phyloP scores from a whole-genome alignment of 169 alveolate genomes.

The Fabrea salina region DNA sequence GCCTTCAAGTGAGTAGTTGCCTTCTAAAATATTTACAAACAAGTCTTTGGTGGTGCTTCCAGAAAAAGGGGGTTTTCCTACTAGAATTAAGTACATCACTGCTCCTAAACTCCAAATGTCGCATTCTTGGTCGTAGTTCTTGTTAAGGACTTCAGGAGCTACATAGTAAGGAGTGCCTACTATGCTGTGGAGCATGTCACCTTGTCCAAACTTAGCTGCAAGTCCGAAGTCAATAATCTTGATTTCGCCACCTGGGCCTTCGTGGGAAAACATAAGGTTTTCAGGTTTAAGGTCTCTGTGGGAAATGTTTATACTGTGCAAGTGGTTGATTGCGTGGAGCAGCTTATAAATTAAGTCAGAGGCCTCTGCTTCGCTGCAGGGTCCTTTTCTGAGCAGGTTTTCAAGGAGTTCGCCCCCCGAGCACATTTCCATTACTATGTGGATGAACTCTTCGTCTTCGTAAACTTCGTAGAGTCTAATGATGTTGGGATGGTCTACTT shows the following conservation, averaged over 20 bases:
- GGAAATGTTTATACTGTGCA: constrained; percentile 82
- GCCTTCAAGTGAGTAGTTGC: too few species aligned
- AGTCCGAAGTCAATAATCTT: neutral
- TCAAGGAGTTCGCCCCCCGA: neutral
- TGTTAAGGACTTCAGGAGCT: constrained; percentile 48
- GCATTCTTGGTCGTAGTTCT: constrained; percentile 35
- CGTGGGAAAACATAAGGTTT: constrained; percentile 80
- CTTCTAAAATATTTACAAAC: too few species aligned
- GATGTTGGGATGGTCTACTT: constrained; percentile 80
- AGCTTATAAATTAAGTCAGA: neutral
- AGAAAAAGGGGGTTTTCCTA: too few species aligned
- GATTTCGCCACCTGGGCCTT: neutral
- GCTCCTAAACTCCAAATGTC: constrained; percentile 50
- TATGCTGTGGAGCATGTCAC: too few species aligned
- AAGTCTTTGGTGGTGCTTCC: too few species aligned
- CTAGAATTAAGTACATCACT: constrained; percentile 38
- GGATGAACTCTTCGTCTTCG: constrained; percentile 24
- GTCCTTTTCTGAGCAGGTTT: neutral
- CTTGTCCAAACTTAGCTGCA: neutral
- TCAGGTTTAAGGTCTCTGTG: constrained; percentile 93
- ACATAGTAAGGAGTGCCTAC: constrained; percentile 48
- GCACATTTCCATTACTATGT: neutral
- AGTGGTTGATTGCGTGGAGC: neutral
- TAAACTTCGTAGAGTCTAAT: constrained; percentile 80
- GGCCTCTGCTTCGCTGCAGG: neutral